phyloP scores from a whole-genome alignment of 1,284 basidiomycete species.

The Leccinum griseonigrum region DNA sequence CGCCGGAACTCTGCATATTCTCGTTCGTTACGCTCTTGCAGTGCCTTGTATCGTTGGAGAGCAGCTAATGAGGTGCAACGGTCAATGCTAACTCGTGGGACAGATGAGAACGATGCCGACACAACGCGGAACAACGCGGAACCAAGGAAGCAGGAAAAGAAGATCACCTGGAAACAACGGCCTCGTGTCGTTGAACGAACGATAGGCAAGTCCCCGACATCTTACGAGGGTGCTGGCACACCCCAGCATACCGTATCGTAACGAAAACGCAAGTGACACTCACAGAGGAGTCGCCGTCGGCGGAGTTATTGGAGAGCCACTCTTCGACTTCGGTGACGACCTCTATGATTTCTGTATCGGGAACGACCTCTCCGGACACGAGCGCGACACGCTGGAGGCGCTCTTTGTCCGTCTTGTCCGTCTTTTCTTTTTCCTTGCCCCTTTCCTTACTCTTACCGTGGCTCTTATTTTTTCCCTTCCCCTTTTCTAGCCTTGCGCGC shows the following conservation, averaged over 20 bases:
- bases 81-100: constrained; percentile 24
- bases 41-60: constrained; percentile 31
- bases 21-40: constrained; percentile 33
- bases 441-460: no score
- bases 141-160: constrained; percentile 4
- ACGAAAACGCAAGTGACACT: constrained; percentile 19
- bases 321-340: constrained; percentile 44
- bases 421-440: no score
- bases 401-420: constrained; percentile 6
- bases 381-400: constrained; percentile 47
- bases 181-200: not conserved
- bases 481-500: no score
- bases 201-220: not conserved
- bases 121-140: constrained; percentile 24
- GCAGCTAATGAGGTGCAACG: constrained; percentile 26
- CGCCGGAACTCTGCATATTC: constrained; percentile 27
- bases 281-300: constrained; percentile 31
- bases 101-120: constrained; percentile 19
- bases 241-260: constrained; percentile 1
- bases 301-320: constrained; percentile 39
- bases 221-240: not conserved
- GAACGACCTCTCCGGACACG: constrained; percentile 42
- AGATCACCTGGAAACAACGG: not conserved
- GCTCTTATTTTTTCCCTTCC: no score
- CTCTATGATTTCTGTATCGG: constrained; percentile 42